Evolutionary conservation across 2,329 filamentous ascomycete genomes (phyloP).

Genomic region (Aspergillus pseudotamarii): DNA sequence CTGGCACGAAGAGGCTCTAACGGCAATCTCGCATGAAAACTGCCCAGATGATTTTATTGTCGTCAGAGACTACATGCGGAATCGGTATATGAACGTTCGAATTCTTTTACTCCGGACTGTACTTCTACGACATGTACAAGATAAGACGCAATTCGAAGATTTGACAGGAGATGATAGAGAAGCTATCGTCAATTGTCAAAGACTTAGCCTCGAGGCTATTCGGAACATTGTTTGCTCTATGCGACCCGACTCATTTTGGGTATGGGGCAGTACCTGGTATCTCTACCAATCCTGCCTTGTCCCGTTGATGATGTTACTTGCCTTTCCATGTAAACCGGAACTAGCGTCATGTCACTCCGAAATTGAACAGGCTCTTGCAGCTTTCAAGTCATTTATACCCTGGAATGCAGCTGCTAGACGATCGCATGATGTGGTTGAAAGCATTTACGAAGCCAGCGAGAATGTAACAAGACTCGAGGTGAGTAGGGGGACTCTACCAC

Average conservation of each 20-base stretch:
- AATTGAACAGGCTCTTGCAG: background rate
- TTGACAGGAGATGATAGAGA: background rate
- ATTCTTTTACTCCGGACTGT: background rate
- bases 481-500: background rate
- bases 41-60: background rate
- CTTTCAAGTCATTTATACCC: background rate
- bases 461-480: background rate
- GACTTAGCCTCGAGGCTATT: constrained; percentile 7
- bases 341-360: background rate
- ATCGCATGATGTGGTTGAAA: background rate
- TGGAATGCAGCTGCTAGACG: background rate
- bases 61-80: background rate
- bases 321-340: background rate
- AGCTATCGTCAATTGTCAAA: background rate
- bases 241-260: constrained; percentile 9
- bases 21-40: background rate
- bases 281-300: constrained; percentile 16
- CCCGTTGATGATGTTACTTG: background rate
- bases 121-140: background rate
- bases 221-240: constrained; percentile 3
- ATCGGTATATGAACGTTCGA: background rate
- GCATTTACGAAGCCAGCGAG: background rate
- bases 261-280: constrained; percentile 15
- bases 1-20: constrained; percentile 3
- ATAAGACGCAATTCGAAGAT: background rate